Evolutionary conservation across 805 yeast species (phyloP).

Genomic region (Huiozyma sinensis): DNA sequence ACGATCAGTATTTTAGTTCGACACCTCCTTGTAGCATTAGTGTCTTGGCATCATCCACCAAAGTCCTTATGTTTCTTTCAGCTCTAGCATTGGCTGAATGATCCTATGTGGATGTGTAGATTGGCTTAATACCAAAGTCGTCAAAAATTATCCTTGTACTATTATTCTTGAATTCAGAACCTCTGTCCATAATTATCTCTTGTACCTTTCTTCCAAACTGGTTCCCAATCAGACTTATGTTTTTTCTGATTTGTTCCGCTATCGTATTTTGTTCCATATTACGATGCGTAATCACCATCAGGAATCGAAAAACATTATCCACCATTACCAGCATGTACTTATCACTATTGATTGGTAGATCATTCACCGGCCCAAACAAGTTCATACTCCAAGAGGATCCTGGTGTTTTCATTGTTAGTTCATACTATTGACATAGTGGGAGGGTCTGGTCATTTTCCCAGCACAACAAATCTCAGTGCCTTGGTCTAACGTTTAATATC

Average conservation of each 20-base stretch:
- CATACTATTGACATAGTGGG: no score
- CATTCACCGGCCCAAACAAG: slow-evolving; percentile 3
- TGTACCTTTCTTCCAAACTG: slow-evolving; percentile 2
- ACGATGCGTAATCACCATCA: slow-evolving; percentile 1
- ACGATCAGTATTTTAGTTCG: slow-evolving; percentile 2
- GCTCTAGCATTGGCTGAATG: slow-evolving; percentile 7
- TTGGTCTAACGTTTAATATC: no score
- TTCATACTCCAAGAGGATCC: slow-evolving; percentile 7
- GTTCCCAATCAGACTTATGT: slow-evolving; percentile 1
- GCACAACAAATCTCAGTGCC: no score
- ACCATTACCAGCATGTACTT: slow-evolving; percentile 5
- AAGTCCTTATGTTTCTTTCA: slow-evolving; percentile 4
- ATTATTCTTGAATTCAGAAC: slow-evolving; percentile 6
- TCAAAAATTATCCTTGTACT: neutral
- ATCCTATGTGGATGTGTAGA: slow-evolving; percentile 2
- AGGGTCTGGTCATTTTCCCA: no score
- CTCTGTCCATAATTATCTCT: slow-evolving; percentile 5
- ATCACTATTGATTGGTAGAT: neutral
- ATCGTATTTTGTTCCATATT: neutral
- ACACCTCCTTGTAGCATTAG: slow-evolving; percentile 1
- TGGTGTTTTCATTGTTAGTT: no score
- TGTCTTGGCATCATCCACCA: slow-evolving; percentile 1
- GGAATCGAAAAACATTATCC: slow-evolving; percentile 5
- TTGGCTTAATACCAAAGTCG: slow-evolving; percentile 2
- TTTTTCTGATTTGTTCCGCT: neutral